These are phyloP conservation scores for Vanderwaltozyma yarrowii DNA, from an alignment of 805 yeast genomes.

Conservation along the genomic window DNA sequence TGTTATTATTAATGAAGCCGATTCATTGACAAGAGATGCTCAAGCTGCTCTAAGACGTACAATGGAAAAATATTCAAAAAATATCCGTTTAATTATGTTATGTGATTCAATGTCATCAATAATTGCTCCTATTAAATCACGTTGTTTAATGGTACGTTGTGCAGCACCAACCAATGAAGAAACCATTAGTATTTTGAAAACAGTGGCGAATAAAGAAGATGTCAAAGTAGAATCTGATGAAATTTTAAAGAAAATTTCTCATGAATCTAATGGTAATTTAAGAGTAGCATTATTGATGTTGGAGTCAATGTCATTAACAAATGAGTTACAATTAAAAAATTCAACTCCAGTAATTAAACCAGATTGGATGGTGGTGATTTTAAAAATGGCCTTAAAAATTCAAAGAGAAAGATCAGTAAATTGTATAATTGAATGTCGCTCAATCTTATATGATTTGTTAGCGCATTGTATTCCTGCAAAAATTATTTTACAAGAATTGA, in stretches of 20 bases:
- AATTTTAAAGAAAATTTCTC: constrained; percentile 44
- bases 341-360: constrained; percentile 51
- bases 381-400: constrained; percentile 51
- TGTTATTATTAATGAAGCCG: constrained; percentile 87
- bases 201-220: constrained; percentile 49
- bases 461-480: constrained; percentile 92
- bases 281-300: constrained; percentile 68
- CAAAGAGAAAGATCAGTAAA: constrained; percentile 55
- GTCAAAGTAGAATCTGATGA: constrained; percentile 32
- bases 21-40: constrained; percentile 80
- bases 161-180: constrained; percentile 68
- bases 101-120: constrained; percentile 88
- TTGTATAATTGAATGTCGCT: constrained; percentile 43
- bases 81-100: constrained; percentile 71
- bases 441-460: constrained; percentile 68
- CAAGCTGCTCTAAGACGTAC: constrained; percentile 94
- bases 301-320: constrained; percentile 73
- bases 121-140: constrained; percentile 87
- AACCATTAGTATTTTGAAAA: constrained; percentile 41
- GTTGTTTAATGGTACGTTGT: constrained; percentile 80
- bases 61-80: constrained; percentile 88
- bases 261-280: constrained; percentile 55
- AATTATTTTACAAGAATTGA: constrained; percentile 56
- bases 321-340: constrained; percentile 37
- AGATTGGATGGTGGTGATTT: constrained; percentile 86